Base-by-base conservation (phyloP, 345 rosid species). In the Acer negundo region DNA sequence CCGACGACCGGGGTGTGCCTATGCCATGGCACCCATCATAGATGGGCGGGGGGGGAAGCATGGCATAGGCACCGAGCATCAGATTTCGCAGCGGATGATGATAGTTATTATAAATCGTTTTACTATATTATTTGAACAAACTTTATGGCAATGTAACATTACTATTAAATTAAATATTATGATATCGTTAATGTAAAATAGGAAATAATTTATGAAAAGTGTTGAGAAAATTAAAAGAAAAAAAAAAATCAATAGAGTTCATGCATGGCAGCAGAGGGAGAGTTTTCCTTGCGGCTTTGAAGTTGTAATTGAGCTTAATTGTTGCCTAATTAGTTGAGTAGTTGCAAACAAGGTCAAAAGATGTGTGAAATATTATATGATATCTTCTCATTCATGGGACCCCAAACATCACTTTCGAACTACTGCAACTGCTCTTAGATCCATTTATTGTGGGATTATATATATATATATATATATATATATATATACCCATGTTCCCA, bases 251-350 rank as follows among this genome's bases (percentile, higher is more conserved):
- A 7, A 23, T 26, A 19, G 38, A 40, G 15, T 23, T 10, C 55
- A 49, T 49, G 55, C 17, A 13, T 11, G 16, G 55, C 53, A 13
- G 16, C 5, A 13, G 53, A 49, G 53, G 4, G 19, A 13, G 55
- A 49, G 55, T 51, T 17, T 53, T 2, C 24, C 24, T 70, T 70
- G 62, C 2, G 24, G 15, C 8, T 53, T 70, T 17, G 62, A 70
- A 56, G 62, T 11, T 67, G 70, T 19, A 9, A 67, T 67, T 20
- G 70, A 67, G 26, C 70, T 67, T 73, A 73, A 79, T 79, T 73
- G 55, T 31, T 65, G 77, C 63, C 53, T 72, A 78, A 72, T 72
- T 55, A 66, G 72, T 72, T 66, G 81, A 66, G 46, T 70, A 28
- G 44, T 51, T 70, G 74, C 62, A 44, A 73, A 67, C 66, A 62